phyloP scores from a whole-genome alignment of 1,284 basidiomycete genomes.

The Mycosarcoma maydis region DNA sequence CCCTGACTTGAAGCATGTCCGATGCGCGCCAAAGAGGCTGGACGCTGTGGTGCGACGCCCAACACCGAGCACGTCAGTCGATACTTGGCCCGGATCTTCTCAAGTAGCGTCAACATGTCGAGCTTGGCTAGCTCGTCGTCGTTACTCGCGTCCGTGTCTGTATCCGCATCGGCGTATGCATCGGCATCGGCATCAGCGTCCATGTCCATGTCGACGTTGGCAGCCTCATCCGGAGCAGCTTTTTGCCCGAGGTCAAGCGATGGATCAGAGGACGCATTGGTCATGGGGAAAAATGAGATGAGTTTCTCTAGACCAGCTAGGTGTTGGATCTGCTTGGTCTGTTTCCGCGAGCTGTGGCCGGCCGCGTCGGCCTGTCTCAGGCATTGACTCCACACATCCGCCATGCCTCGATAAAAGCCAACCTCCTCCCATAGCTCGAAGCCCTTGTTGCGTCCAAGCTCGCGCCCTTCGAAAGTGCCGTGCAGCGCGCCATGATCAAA shows the following conservation, averaged over 20 bases:
- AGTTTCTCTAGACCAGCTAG: conserved; percentile 74
- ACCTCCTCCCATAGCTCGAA: conserved; percentile 98
- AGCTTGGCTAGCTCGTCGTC: conserved; percentile 67
- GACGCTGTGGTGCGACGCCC: conserved; percentile 74
- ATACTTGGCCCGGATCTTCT: conserved; percentile 87
- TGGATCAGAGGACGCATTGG: conserved; percentile 66
- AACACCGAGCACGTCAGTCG: conserved; percentile 83
- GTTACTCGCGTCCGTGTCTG: conserved; percentile 8
- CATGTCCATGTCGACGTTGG: conserved; percentile 10
- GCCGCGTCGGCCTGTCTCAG: conserved; percentile 28
- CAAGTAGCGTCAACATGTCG: conserved; percentile 79
- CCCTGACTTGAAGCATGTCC: background rate
- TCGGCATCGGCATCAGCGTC: conserved; percentile 65
- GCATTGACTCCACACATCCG: conserved; percentile 73
- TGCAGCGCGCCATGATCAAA: conserved; percentile 85
- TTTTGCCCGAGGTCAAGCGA: conserved; percentile 35
- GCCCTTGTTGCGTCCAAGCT: conserved; percentile 86
- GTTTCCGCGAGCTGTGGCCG: conserved; percentile 46
- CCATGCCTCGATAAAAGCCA: conserved; percentile 88
- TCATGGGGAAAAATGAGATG: conserved; percentile 78
- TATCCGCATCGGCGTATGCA: conserved; percentile 63
- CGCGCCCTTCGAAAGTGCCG: conserved; percentile 90
- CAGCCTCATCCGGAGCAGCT: conserved; percentile 3
- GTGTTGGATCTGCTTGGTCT: conserved; percentile 73
- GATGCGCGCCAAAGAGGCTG: conserved; percentile 10